A percentile compares a stretch with the other conserved stretches of the same genome.
These are phyloP conservation scores for Tetrapisispora taiwanensis DNA, from an alignment of 805 yeast genomes.

Conservation along the genomic window DNA sequence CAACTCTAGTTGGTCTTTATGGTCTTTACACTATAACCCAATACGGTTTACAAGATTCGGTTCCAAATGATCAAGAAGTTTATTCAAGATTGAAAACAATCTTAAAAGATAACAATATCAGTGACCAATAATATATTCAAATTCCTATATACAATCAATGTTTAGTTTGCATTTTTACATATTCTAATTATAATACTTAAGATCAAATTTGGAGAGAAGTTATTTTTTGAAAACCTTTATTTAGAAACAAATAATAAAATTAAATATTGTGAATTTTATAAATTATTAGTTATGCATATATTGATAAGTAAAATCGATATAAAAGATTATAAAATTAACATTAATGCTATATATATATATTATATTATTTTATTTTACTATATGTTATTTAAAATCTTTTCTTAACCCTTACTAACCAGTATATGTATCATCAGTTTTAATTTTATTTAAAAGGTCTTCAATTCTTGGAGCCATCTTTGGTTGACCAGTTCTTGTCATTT, in stretches of 20 bases:
- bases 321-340: too few relatives aligned
- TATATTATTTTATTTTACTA: too few relatives aligned
- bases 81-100: constrained; percentile 31
- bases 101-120: constrained; percentile 21
- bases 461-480: constrained; percentile 89
- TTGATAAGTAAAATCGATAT: too few relatives aligned
- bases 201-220: too few relatives aligned
- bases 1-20: constrained; percentile 45
- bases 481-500: constrained; percentile 67
- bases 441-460: constrained; percentile 64
- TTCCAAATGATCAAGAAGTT: constrained; percentile 37
- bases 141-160: neutral
- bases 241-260: too few relatives aligned
- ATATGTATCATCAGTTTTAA: constrained; percentile 40
- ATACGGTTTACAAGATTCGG: constrained; percentile 58
- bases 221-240: too few relatives aligned
- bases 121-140: neutral
- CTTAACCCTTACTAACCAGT: constrained; percentile 8
- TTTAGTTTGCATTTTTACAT: neutral
- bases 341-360: too few relatives aligned
- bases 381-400: too few relatives aligned
- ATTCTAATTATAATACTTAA: neutral
- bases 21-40: constrained; percentile 52
- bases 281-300: too few relatives aligned
- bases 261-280: neutral